Conservation (phyloP, 176 grass and related monocot species). For the Zoysia pacifica region DNA sequence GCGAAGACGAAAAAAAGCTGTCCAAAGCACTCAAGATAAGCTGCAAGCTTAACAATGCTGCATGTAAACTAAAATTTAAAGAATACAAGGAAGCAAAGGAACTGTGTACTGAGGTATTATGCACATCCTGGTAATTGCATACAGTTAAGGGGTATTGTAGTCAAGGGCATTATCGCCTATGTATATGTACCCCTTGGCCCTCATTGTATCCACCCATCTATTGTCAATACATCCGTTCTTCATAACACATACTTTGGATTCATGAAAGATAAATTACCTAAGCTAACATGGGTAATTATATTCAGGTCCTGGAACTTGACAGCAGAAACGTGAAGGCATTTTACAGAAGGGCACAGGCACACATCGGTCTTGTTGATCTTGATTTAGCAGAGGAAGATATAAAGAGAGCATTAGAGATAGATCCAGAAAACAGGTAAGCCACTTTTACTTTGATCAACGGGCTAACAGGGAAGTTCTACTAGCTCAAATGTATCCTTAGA, state of each 20-base stretch:
- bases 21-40: conserved; percentile 66
- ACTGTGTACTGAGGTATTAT: conserved; percentile 64
- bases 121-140: neutral
- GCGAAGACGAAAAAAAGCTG: conserved; percentile 71
- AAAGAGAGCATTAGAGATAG: conserved; percentile 81
- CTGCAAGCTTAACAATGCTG: conserved; percentile 86
- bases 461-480: neutral
- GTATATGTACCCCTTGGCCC: too few species aligned
- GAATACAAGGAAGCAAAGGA: conserved; percentile 80
- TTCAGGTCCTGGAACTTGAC: conserved; percentile 79
- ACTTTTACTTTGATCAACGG: neutral
- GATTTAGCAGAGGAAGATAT: conserved; percentile 84
- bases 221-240: too few species aligned
- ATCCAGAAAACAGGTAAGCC: conserved; percentile 77
- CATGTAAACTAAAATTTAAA: conserved; percentile 81
- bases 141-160: too few species aligned
- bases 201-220: too few species aligned
- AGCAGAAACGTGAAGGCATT: conserved; percentile 78
- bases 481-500: neutral
- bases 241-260: neutral
- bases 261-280: conserved; percentile 4
- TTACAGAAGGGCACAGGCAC: conserved; percentile 78
- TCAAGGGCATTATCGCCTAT: too few species aligned
- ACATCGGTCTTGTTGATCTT: conserved; percentile 68
- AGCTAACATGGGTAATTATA: conserved; percentile 6